A percentile compares a stretch with the other conserved stretches of the same genome.
phyloP scores from a whole-genome alignment of 176 grass and related monocot genomes.

The Guadua angustifolia region DNA sequence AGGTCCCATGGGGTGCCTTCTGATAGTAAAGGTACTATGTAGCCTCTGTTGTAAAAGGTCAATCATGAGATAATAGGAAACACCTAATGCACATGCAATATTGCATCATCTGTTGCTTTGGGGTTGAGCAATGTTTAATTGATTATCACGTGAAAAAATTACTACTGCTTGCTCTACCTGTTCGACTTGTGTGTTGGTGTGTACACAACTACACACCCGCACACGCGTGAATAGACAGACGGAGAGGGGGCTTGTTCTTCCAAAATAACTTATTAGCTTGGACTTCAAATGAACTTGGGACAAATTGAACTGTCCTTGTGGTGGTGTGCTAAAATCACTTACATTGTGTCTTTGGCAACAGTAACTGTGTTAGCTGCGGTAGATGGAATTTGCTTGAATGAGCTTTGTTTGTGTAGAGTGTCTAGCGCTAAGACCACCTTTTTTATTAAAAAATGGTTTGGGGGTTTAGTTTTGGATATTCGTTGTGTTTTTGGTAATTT shows the following conservation, averaged over 20 bases:
- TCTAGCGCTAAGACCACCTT: background rate
- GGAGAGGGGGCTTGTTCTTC: background rate
- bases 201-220: background rate
- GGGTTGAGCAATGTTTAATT: conserved; percentile 16
- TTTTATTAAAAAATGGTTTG: background rate
- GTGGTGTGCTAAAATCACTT: background rate
- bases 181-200: background rate
- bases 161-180: background rate
- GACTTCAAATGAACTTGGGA: background rate
- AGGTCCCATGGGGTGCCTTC: conserved; percentile 92
- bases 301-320: background rate
- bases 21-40: conserved; percentile 85
- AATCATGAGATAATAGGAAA: conserved; percentile 24
- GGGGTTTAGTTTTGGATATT: background rate
- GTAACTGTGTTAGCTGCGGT: background rate
- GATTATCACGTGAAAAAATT: conserved; percentile 7
- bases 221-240: background rate
- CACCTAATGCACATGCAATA: conserved; percentile 13
- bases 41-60: conserved; percentile 2
- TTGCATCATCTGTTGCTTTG: conserved; percentile 36
- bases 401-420: background rate
- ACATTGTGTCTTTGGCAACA: background rate
- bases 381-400: background rate
- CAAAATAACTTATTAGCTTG: background rate
- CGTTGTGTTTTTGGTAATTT: background rate